Evolutionary conservation across 169 alveolate species (phyloP).

Genomic region (Babesia ovis): DNA sequence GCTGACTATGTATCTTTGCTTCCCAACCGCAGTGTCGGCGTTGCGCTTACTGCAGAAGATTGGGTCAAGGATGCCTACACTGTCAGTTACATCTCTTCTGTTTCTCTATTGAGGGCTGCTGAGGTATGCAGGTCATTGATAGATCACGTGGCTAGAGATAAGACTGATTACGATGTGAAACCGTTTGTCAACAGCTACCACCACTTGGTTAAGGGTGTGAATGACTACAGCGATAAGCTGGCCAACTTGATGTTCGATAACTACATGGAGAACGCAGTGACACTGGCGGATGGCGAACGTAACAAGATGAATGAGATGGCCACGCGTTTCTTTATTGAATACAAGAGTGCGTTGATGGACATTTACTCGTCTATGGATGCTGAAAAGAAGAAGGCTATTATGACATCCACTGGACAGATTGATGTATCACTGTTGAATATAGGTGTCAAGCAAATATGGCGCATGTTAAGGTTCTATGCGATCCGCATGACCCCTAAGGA

Average conservation of each 20-base stretch:
- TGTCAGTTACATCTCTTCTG: background rate
- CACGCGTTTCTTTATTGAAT: slow-evolving; percentile 1
- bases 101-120: background rate
- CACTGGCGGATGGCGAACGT: background rate
- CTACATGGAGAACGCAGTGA: background rate
- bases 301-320: too few relatives aligned
- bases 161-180: background rate
- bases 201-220: background rate
- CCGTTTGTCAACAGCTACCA: background rate
- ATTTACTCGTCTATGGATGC: background rate
- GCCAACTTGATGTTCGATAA: background rate
- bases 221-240: background rate
- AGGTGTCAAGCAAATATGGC: background rate
- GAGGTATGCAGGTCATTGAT: background rate
- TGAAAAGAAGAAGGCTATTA: background rate
- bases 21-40: background rate
- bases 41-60: background rate
- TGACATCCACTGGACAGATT: background rate
- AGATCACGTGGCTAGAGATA: background rate
- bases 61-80: background rate
- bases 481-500: background rate
- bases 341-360: background rate
- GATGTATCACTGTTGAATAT: background rate
- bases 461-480: background rate
- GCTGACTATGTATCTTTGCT: background rate